A percentile compares a stretch with the other conserved stretches of the same genome.
phyloP scores from a whole-genome alignment of 371 early-diverging fungal species.

The Parasitella parasitica region DNA sequence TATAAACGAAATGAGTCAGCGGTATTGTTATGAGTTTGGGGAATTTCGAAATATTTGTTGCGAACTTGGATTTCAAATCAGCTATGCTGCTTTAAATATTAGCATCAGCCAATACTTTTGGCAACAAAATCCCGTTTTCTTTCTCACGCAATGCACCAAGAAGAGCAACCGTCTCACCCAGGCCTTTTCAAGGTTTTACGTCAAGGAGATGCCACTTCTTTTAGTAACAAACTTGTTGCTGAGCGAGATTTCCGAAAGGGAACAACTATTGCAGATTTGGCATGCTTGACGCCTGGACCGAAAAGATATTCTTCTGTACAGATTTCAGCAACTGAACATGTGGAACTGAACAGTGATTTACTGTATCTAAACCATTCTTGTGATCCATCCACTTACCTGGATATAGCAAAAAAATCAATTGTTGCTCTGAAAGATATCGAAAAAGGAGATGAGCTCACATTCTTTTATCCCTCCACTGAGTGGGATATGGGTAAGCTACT shows the following conservation, averaged over 20 bases:
- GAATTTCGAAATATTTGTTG: too few relatives aligned
- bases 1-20: too few relatives aligned
- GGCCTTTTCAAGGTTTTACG: slow-evolving; percentile 52
- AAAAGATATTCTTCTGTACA: slow-evolving; percentile 71
- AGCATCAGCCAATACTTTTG: too few relatives aligned
- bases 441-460: slow-evolving; percentile 70
- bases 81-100: too few relatives aligned
- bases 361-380: slow-evolving; percentile 57
- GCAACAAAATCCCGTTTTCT: too few relatives aligned
- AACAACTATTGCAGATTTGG: slow-evolving; percentile 52
- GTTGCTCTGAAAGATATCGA: slow-evolving; percentile 58
- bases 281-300: slow-evolving; percentile 52
- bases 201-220: slow-evolving; percentile 50
- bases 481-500: slow-evolving; percentile 73
- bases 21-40: too few relatives aligned
- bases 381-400: slow-evolving; percentile 61
- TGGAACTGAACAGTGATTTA: slow-evolving; percentile 72
- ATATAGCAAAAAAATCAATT: slow-evolving; percentile 50
- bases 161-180: slow-evolving; percentile 41
- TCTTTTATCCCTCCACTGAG: slow-evolving; percentile 84
- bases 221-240: slow-evolving; percentile 58
- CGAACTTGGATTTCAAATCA: too few relatives aligned
- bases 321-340: slow-evolving; percentile 56
- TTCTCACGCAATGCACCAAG: not conserved
- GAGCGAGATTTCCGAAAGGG: slow-evolving; percentile 51